Evolutionary conservation across 2,329 filamentous ascomycete genomes (phyloP).

Genomic region (Pestalotiopsis sp.): DNA sequence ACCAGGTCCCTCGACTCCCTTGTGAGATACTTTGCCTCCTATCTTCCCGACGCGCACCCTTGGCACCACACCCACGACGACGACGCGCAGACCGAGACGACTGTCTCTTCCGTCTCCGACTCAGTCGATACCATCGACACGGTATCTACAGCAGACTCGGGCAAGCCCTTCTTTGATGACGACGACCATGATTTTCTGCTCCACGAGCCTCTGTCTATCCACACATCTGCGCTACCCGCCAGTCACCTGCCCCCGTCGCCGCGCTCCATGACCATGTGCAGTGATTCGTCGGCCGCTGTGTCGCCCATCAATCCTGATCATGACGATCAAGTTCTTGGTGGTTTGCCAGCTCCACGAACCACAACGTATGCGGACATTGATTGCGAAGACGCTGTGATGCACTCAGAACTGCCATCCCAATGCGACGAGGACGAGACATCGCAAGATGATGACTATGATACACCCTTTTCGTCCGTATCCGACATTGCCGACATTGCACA

Average conservation of each 20-base stretch:
- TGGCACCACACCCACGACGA: constrained; percentile 33
- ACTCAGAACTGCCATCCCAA: constrained; percentile 33
- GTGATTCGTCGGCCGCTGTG: constrained; percentile 38
- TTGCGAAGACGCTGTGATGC: constrained; percentile 35
- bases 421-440: constrained; percentile 41
- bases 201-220: constrained; percentile 43
- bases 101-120: constrained; percentile 34
- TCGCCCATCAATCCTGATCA: constrained; percentile 36
- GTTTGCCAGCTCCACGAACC: constrained; percentile 44
- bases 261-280: constrained; percentile 50
- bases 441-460: constrained; percentile 44
- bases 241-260: constrained; percentile 44
- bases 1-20: constrained; percentile 60
- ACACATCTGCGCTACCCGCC: constrained; percentile 24
- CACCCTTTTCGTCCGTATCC: constrained; percentile 44
- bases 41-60: constrained; percentile 52
- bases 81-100: constrained; percentile 26
- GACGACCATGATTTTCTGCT: constrained; percentile 42
- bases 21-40: constrained; percentile 60
- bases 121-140: constrained; percentile 32
- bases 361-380: constrained; percentile 55
- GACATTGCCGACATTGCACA: constrained; percentile 38
- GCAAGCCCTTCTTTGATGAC: constrained; percentile 42
- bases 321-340: constrained; percentile 31
- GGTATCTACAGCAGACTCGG: constrained; percentile 35